These are phyloP conservation scores for Yamadazyma triangularis DNA, from an alignment of 1,139 yeast genomes.

Conservation along the genomic window DNA sequence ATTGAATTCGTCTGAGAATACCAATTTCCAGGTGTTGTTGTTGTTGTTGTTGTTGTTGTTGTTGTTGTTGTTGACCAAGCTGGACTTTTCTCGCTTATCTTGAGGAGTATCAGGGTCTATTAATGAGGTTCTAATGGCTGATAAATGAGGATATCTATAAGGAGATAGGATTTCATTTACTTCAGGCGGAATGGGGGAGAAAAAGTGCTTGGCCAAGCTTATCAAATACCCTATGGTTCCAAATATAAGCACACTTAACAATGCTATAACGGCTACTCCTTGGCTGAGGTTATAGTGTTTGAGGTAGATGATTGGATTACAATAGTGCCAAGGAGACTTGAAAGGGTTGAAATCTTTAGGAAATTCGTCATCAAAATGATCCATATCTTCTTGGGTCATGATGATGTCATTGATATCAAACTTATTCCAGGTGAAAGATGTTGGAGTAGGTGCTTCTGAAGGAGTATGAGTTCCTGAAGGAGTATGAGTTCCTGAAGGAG, in stretches of 20 bases:
- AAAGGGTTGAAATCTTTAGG: conserved; percentile 8
- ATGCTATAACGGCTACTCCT: conserved; percentile 8
- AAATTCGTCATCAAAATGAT: conserved; percentile 9
- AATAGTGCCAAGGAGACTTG: conserved; percentile 8
- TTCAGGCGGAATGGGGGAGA: conserved; percentile 11
- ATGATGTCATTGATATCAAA: conserved; percentile 6
- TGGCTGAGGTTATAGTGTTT: conserved; percentile 9
- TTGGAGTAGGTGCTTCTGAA: neutral
- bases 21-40: conserved; percentile 28
- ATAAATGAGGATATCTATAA: conserved; percentile 18
- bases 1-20: conserved; percentile 28
- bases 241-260: conserved; percentile 11
- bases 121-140: conserved; percentile 20
- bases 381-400: conserved; percentile 9
- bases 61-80: conserved; percentile 12
- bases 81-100: conserved; percentile 8
- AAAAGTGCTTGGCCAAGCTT: conserved; percentile 6
- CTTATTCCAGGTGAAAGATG: neutral
- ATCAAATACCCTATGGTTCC: conserved; percentile 14
- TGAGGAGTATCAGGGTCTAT: conserved; percentile 27
- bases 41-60: too few species aligned
- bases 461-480: neutral
- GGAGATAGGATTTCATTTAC: conserved; percentile 13
- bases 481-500: neutral
- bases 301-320: conserved; percentile 11